Conservation (phyloP, 2,329 filamentous ascomycete species). For the Clarireedia homoeocarpa region DNA sequence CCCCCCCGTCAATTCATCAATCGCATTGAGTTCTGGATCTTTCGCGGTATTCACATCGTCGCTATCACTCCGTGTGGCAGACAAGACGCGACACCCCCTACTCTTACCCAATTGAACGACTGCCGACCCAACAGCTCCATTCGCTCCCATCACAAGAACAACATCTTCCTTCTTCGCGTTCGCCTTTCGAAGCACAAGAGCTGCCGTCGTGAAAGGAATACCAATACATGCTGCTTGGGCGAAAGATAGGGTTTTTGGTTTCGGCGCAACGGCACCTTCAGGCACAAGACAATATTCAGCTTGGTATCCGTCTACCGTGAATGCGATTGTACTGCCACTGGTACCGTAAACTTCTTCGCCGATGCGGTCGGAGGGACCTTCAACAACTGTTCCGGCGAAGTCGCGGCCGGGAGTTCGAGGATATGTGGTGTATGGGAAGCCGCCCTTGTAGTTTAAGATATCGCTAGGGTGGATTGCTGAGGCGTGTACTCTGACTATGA, state of each 20-base stretch:
- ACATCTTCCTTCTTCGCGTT: slow-evolving; percentile 12
- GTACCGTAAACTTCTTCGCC: slow-evolving; percentile 22
- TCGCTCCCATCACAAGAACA: slow-evolving; percentile 21
- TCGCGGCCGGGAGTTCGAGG: slow-evolving; percentile 23
- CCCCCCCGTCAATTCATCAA: slow-evolving; percentile 17
- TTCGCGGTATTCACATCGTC: slow-evolving; percentile 21
- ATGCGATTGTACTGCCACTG: slow-evolving; percentile 17
- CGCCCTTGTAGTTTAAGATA: slow-evolving; percentile 18
- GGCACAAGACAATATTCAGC: slow-evolving; percentile 21
- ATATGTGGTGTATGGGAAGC: slow-evolving; percentile 19
- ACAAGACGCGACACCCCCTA: slow-evolving; percentile 16
- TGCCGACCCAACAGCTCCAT: slow-evolving; percentile 21
- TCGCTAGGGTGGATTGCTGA: slow-evolving; percentile 24
- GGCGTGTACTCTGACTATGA: slow-evolving; percentile 21
- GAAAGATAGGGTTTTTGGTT: slow-evolving; percentile 16
- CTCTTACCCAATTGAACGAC: slow-evolving; percentile 19
- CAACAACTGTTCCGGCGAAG: slow-evolving; percentile 17
- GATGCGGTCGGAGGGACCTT: slow-evolving; percentile 9
- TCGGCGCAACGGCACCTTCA: slow-evolving; percentile 15
- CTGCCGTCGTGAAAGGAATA: slow-evolving; percentile 23
- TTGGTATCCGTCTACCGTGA: slow-evolving; percentile 20
- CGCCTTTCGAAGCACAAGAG: slow-evolving; percentile 12
- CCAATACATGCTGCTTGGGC: slow-evolving; percentile 20
- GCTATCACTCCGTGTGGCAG: slow-evolving; percentile 13
- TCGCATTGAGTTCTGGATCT: slow-evolving; percentile 14